These are phyloP conservation scores for Rickenella mellea DNA, from an alignment of 768 basidiomycete genomes.

Conservation along the genomic window DNA sequence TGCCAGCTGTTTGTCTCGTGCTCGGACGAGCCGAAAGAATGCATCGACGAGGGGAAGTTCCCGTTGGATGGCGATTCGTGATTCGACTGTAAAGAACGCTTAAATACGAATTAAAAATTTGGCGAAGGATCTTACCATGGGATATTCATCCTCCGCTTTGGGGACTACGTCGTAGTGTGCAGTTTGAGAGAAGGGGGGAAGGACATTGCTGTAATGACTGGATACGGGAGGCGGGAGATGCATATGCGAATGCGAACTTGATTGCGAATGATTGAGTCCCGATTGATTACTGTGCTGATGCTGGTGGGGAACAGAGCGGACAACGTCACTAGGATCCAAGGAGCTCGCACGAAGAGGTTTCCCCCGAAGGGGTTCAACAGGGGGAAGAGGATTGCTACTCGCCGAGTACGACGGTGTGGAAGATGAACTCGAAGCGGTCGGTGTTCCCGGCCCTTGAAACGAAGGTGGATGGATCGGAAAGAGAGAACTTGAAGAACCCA, in stretches of 20 bases:
- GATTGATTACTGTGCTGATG: no score
- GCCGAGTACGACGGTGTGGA: no score
- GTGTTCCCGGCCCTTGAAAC: no score
- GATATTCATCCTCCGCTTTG: conserved; percentile 62
- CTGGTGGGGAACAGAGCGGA: conserved; percentile 31
- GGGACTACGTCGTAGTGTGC: conserved; percentile 40
- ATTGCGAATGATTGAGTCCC: conserved; percentile 67
- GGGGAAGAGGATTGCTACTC: no score
- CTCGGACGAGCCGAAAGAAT: conserved; percentile 21
- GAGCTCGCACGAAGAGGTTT: conserved; percentile 27
- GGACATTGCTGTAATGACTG: conserved; percentile 26
- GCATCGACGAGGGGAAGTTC: conserved; percentile 23
- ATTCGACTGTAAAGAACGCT: conserved; percentile 6
- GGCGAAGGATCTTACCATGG: conserved; percentile 30
- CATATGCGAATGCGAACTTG: conserved; percentile 38
- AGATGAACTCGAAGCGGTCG: no score
- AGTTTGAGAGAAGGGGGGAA: conserved; percentile 34
- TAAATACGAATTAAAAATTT: conserved; percentile 1
- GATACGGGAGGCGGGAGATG: conserved; percentile 36
- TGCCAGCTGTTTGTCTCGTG: conserved; percentile 54
- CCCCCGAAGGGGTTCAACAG: no score
- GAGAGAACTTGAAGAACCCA: no score
- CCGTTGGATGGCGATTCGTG: conserved; percentile 25
- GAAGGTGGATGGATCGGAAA: no score
- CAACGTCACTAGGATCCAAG: conserved; percentile 50